Evolutionary conservation across 176 grass and related monocot genomes (phyloP), one percentile per base, ranked within the genome.

Genomic region (Rhipidocladum racemiflorum): DNA sequence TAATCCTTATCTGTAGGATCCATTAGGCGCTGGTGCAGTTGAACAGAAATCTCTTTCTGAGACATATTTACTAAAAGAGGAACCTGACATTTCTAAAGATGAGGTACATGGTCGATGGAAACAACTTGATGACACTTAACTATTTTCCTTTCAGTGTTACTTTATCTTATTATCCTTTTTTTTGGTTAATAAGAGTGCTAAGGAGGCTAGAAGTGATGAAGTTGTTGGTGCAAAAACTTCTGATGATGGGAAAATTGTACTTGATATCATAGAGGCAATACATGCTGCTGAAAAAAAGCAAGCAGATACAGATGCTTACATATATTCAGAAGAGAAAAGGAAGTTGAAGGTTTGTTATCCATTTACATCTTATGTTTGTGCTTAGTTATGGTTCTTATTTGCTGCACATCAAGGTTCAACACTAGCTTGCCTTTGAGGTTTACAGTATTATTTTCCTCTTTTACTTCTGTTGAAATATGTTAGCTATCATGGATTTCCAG

Each of bases 241-340:
- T 70, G 87, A 85, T 48, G 80, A 93, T 82, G 88, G 89, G 66
- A 99, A 86, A 86, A 27, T 93, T 74, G 57, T 99, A 72, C 61
- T 99, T 35, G 76, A 95, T 85, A 71, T 99, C 56, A 90, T 99
- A 86, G 96, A 99, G 42, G 96, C 92, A 85, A 99, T 99, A 67
- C 92, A 91, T 90, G 88, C 89, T 29, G 92, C 92, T 71, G 96
- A 99, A 87, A 94, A 82, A 74, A 94, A 90, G 82, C 96, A 99
- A 85, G 96, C 92, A 61, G 91, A 99, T 77, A 42, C 77, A 60
- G 96, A 99, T 90, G 96, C 96, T 74, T 88, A 91, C 66, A 83
- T 90, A 44, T 95, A 93, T 91, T 86, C 92, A 27, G 96, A 99
- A 88, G 96, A 99, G 85, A 99, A 90, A 99, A 99, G 89, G 83